Conservation (phyloP, 441 rosid genomes). For the Populus tomentosa region DNA sequence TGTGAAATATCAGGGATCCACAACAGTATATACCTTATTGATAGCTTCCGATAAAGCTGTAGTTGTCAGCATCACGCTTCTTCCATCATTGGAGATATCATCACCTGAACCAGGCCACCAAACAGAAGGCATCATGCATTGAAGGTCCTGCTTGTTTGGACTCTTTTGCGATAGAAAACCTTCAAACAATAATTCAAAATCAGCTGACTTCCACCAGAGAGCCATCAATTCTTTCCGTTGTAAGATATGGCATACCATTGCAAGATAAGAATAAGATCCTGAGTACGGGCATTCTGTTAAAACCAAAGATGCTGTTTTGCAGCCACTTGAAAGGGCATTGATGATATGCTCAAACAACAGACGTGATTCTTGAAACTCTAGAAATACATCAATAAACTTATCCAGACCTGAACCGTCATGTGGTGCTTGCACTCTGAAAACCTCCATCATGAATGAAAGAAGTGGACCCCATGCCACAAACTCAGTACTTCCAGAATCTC, state of each 20-base stretch:
- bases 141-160: constrained; percentile 87
- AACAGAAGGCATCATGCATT: constrained; percentile 81
- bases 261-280: constrained; percentile 86
- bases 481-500: constrained; percentile 51
- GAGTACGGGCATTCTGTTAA: constrained; percentile 89
- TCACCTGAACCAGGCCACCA: constrained; percentile 99
- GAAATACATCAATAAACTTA: constrained; percentile 62
- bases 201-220: constrained; percentile 78
- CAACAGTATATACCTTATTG: constrained; percentile 54
- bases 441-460: constrained; percentile 74
- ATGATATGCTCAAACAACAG: constrained; percentile 58
- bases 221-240: constrained; percentile 75
- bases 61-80: constrained; percentile 78
- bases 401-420: constrained; percentile 76
- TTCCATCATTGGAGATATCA: constrained; percentile 58
- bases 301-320: constrained; percentile 65
- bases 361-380: constrained; percentile 59
- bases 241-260: constrained; percentile 80
- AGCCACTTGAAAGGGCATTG: constrained; percentile 71
- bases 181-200: constrained; percentile 82
- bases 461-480: constrained; percentile 79
- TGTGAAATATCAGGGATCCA: background rate
- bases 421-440: constrained; percentile 64
- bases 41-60: constrained; percentile 75
- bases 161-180: constrained; percentile 76